Base-by-base conservation (phyloP, 2,329 filamentous ascomycete species). In the Pseudocercospora pini-densiflorae region DNA sequence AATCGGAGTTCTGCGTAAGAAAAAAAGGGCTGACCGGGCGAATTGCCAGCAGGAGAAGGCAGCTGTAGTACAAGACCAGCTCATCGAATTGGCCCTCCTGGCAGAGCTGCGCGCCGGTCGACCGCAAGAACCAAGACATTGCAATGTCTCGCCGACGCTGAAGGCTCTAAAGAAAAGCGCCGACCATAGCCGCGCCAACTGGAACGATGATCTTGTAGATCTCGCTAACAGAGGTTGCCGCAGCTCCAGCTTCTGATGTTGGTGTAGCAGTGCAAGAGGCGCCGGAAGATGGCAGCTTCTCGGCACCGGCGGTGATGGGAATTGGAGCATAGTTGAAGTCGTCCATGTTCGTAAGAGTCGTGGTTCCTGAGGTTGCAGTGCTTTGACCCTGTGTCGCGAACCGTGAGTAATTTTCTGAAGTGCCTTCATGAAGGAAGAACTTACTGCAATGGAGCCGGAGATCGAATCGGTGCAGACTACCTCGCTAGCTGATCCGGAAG, bases 171-270 rank as follows among this genome's bases (percentile, higher is more conserved):
- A 66, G 23, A 3, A 63, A 27, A 36, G 49, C 54, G 29, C 64
- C 63, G 21, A 63, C 64, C 6, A 66, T 31, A 5, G 51, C 68
- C 21, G 60, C 62, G 6, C 61, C 68, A 45, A 68, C 59, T 10
- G 68, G 66, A 8, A 70, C 68, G 16, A 68, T 21, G 43, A 68
- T 51, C 64, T 70, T 68, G 62, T 66, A 65, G 19, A 68, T 60
- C 45, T 68, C 59, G n/a, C 55, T 59, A 16, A 70, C 40, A 43
- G 54, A 59, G 16, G 64, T 68, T 3, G 68, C 24, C 29, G 55
- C 61, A 23, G 66, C 68, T 47, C 40, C 66, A 14, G 31, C 58
- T 5, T 64, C 40, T 10, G 33, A 59, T 51, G 68, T 62, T 2
- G 33, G 62, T 43, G 68, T 62, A 33, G 58, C 45, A 27, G 64